Conservation (phyloP, 345 rosid genomes). For the Eutrema japonicum region DNA sequence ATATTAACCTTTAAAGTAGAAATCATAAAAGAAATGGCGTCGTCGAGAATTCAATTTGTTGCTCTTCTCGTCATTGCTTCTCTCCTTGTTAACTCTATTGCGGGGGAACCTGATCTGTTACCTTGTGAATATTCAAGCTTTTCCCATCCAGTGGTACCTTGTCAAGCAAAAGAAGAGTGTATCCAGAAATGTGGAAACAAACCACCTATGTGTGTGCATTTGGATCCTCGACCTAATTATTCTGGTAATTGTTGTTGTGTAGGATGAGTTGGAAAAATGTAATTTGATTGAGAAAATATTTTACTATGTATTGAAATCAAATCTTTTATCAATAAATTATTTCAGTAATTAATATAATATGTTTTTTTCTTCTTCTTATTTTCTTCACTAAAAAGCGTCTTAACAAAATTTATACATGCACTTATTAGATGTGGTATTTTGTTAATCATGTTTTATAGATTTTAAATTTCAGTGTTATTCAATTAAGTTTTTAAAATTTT, state of each 20-base stretch:
- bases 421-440: too few species aligned
- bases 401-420: too few species aligned
- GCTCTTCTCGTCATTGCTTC: slow-evolving; percentile 13
- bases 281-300: background rate
- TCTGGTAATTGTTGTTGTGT: background rate
- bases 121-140: too few species aligned
- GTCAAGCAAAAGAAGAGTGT: background rate
- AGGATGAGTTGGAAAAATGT: background rate
- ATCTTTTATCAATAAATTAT: background rate
- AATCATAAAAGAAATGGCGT: background rate
- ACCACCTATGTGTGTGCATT: background rate
- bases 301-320: too few species aligned
- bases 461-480: too few species aligned
- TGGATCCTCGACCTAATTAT: background rate
- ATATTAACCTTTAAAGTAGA: background rate
- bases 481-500: too few species aligned
- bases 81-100: slow-evolving; percentile 15
- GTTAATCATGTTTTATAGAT: too few species aligned
- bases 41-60: background rate
- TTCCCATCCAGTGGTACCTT: background rate
- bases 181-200: background rate
- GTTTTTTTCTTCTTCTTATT: too few species aligned
- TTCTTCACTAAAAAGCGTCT: too few species aligned
- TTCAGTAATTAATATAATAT: background rate
- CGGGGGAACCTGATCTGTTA: too few species aligned